Evolutionary conservation across 495 filamentous ascomycete species (phyloP).

Genomic region (Penicillium flavigenum): DNA sequence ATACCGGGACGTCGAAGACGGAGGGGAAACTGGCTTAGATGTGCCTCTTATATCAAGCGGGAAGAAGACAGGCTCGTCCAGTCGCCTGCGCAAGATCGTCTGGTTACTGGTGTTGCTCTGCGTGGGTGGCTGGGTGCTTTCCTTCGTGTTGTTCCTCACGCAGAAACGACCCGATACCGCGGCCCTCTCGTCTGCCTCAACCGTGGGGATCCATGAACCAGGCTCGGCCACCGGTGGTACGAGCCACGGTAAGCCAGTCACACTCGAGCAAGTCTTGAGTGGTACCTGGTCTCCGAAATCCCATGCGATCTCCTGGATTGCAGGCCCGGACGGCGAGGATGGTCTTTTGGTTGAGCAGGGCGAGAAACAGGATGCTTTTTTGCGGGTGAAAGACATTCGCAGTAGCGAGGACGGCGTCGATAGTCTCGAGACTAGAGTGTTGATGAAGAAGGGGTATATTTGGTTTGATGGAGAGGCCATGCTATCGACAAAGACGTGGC

Average conservation of each 20-base stretch:
- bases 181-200: conserved; percentile 22
- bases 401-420: conserved; percentile 48
- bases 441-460: conserved; percentile 72
- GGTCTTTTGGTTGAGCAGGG: conserved; percentile 73
- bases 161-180: conserved; percentile 37
- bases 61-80: conserved; percentile 27
- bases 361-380: conserved; percentile 60
- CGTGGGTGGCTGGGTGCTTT: conserved; percentile 76
- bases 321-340: conserved; percentile 80
- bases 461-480: conserved; percentile 54
- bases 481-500: conserved; percentile 59
- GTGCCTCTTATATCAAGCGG: conserved; percentile 31
- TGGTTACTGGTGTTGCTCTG: conserved; percentile 67
- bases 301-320: conserved; percentile 85
- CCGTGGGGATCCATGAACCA: conserved; percentile 49
- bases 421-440: conserved; percentile 52
- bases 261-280: conserved; percentile 72
- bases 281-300: conserved; percentile 67
- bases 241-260: conserved; percentile 74
- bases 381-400: conserved; percentile 86
- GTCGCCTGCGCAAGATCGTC: conserved; percentile 58
- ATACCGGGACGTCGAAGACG: conserved; percentile 46
- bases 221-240: conserved; percentile 61
- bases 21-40: conserved; percentile 23
- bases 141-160: conserved; percentile 70